phyloP scores from a whole-genome alignment of 305 asterid species.

The Fraxinus sp. region DNA sequence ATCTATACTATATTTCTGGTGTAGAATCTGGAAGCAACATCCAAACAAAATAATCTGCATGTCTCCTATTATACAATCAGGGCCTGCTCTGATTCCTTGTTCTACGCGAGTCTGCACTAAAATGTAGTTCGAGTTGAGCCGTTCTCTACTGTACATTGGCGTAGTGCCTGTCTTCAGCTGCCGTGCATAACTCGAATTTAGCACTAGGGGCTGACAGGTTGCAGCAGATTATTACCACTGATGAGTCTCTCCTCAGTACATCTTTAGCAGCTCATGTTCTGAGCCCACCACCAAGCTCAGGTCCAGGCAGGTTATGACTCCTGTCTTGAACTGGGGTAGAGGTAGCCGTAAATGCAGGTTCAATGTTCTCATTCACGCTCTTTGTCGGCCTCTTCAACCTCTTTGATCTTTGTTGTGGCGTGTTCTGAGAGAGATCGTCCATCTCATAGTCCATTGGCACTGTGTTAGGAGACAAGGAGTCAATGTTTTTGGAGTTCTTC shows the following conservation, averaged over 20 bases:
- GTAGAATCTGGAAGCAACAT: slow-evolving; percentile 24
- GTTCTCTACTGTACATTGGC: slow-evolving; percentile 8
- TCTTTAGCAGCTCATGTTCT: slow-evolving; percentile 33
- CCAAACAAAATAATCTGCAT: slow-evolving; percentile 44
- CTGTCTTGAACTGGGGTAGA: slow-evolving; percentile 38
- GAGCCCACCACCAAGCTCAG: slow-evolving; percentile 12
- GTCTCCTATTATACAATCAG: slow-evolving; percentile 34
- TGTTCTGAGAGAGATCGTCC: slow-evolving; percentile 44
- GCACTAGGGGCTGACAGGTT: neutral
- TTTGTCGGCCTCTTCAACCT: slow-evolving; percentile 88
- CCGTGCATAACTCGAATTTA: neutral
- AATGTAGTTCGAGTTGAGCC: neutral
- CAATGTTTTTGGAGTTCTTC: slow-evolving; percentile 50
- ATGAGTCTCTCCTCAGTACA: neutral
- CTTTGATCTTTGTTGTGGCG: slow-evolving; percentile 66
- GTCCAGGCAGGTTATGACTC: slow-evolving; percentile 22
- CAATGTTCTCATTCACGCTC: slow-evolving; percentile 83
- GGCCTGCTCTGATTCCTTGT: slow-evolving; percentile 14
- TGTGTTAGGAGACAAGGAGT: slow-evolving; percentile 44
- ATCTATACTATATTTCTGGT: slow-evolving; percentile 34
- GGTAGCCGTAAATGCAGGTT: slow-evolving; percentile 75
- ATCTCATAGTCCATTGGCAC: slow-evolving; percentile 43
- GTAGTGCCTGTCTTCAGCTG: neutral
- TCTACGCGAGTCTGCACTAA: neutral
- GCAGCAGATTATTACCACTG: neutral